Conservation (phyloP, 2,329 filamentous ascomycete genomes). For the Colletotrichum sp. region DNA sequence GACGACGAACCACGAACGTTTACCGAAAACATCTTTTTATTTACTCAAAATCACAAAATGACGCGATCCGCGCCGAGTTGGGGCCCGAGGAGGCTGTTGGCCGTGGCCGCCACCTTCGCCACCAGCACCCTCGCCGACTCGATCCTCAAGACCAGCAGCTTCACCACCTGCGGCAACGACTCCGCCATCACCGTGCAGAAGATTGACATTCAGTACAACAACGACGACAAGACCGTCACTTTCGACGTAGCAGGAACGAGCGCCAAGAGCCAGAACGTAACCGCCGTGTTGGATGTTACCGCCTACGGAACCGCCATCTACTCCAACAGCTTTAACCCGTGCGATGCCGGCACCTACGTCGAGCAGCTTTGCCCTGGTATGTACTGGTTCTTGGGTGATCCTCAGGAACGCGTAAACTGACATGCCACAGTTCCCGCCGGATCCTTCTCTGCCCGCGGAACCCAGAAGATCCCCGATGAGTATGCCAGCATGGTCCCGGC, state of each 20-base stretch:
- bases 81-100: slow-evolving; percentile 33
- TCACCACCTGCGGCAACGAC: slow-evolving; percentile 69
- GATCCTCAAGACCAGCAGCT: slow-evolving; percentile 81
- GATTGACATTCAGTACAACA: slow-evolving; percentile 81
- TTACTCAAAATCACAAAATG: slow-evolving; percentile 28
- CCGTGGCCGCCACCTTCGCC: slow-evolving; percentile 41
- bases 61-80: slow-evolving; percentile 32
- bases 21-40: neutral
- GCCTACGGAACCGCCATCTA: slow-evolving; percentile 89
- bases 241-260: slow-evolving; percentile 88
- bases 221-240: slow-evolving; percentile 70
- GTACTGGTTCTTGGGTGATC: slow-evolving; percentile 28
- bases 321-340: slow-evolving; percentile 82
- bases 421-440: slow-evolving; percentile 69
- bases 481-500: slow-evolving; percentile 80
- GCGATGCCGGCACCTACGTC: slow-evolving; percentile 69
- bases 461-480: slow-evolving; percentile 71
- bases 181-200: slow-evolving; percentile 69
- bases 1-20: slow-evolving; percentile 4
- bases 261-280: slow-evolving; percentile 77
- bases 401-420: slow-evolving; percentile 15
- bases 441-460: slow-evolving; percentile 74
- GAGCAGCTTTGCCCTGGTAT: slow-evolving; percentile 80
- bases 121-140: slow-evolving; percentile 66
- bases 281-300: slow-evolving; percentile 74